Conservation (phyloP, 2,329 filamentous ascomycete species). For the Amauroascus niger region DNA sequence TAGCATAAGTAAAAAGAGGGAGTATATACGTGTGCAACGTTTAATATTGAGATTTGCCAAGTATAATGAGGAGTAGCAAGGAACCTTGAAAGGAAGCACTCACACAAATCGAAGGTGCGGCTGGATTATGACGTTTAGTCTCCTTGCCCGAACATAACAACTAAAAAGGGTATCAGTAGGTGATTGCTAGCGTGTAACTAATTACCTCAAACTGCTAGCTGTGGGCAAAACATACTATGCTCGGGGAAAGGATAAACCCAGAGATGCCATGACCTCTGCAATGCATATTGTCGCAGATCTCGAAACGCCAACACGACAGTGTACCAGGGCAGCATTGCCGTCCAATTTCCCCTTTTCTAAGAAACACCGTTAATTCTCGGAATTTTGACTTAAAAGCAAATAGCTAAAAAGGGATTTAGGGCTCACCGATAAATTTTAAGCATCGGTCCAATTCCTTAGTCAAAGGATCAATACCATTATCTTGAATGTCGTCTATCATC, state of each 20-base stretch:
- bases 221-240: constrained; percentile 56
- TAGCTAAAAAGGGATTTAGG: neutral
- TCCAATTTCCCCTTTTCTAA: constrained; percentile 67
- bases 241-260: constrained; percentile 72
- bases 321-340: constrained; percentile 78
- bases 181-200: too few species aligned
- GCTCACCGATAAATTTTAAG: constrained; percentile 82
- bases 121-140: constrained; percentile 96
- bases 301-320: constrained; percentile 92
- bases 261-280: constrained; percentile 86
- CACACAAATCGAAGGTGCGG: constrained; percentile 86
- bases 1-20: neutral
- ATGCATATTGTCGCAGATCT: constrained; percentile 96
- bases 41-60: too few species aligned
- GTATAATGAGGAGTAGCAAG: too few species aligned
- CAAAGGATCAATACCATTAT: constrained; percentile 91
- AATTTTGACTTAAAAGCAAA: neutral
- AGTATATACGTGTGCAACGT: neutral
- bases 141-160: constrained; percentile 84
- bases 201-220: neutral
- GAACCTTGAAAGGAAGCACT: constrained; percentile 19
- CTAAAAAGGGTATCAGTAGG: constrained; percentile 28
- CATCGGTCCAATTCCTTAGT: constrained; percentile 78
- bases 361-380: constrained; percentile 10
- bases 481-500: constrained; percentile 76